Evolutionary conservation across 495 filamentous ascomycete genomes (phyloP).

Genomic region (Lepraria neglecta): DNA sequence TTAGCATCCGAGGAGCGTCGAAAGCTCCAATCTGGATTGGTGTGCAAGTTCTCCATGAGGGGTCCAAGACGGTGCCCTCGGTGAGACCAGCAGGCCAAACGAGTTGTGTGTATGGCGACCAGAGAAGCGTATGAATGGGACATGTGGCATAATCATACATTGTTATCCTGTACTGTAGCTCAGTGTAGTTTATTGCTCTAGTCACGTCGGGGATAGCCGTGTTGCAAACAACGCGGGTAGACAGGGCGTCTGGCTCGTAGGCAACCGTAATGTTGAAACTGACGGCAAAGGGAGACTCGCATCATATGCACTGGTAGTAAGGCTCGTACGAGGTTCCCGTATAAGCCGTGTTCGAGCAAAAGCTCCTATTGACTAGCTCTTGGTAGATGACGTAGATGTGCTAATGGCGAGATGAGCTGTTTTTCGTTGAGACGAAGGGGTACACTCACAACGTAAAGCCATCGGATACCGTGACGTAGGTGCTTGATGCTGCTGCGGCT

Average conservation of each 20-base stretch:
- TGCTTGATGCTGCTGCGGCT: not conserved
- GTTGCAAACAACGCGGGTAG: not conserved
- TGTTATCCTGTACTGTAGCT: not conserved
- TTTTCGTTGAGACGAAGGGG: not conserved
- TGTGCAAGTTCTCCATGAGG: not conserved
- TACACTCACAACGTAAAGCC: not conserved
- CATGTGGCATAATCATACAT: not conserved
- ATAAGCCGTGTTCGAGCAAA: not conserved
- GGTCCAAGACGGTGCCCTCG: not conserved
- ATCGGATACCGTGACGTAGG: not conserved
- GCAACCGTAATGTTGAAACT: not conserved
- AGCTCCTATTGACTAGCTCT: not conserved
- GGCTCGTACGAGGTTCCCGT: not conserved
- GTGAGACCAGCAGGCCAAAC: not conserved
- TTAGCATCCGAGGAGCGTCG: not conserved
- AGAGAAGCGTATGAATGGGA: not conserved
- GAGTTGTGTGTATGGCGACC: not conserved
- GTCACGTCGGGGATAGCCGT: not conserved
- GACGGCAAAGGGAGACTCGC: too few species aligned
- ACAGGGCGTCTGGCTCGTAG: not conserved
- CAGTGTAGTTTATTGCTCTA: not conserved
- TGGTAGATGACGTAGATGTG: not conserved
- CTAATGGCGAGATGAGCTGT: not conserved
- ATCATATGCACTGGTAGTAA: too few species aligned
- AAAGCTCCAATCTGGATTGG: not conserved